These are phyloP conservation scores for Mychonastes homosphaera DNA, from an alignment of 139 green algal genomes.

Conservation along the genomic window DNA sequence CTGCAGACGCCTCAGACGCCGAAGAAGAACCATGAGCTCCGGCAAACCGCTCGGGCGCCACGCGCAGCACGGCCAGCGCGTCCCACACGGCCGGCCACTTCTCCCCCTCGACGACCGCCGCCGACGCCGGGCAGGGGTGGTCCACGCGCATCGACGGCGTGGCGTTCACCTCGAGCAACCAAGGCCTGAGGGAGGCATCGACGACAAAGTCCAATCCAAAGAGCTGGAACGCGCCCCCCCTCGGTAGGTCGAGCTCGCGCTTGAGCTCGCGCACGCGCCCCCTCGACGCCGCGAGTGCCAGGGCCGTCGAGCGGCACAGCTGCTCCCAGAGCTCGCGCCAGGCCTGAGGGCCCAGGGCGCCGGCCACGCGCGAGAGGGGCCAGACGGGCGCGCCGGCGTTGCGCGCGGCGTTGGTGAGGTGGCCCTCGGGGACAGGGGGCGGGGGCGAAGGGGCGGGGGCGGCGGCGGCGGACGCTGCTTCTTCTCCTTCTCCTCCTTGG, in stretches of 20 bases:
- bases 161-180: slow-evolving; percentile 41
- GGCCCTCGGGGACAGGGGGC: slow-evolving; percentile 12
- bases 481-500: background rate
- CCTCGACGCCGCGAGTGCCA: slow-evolving; percentile 26
- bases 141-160: slow-evolving; percentile 40
- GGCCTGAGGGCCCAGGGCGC: slow-evolving; percentile 10
- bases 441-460: background rate
- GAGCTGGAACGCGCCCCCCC: slow-evolving; percentile 30
- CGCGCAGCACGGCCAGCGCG: slow-evolving; percentile 31
- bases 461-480: background rate
- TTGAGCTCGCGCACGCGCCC: slow-evolving; percentile 18
- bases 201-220: slow-evolving; percentile 40
- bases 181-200: slow-evolving; percentile 24
- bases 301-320: slow-evolving; percentile 6
- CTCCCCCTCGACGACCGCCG: slow-evolving; percentile 21
- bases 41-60: slow-evolving; percentile 26
- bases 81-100: slow-evolving; percentile 42
- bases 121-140: slow-evolving; percentile 18
- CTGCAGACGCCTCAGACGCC: background rate
- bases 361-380: slow-evolving; percentile 15
- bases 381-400: slow-evolving; percentile 42
- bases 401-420: slow-evolving; percentile 50
- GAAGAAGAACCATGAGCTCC: background rate
- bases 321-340: slow-evolving; percentile 12
- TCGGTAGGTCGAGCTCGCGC: slow-evolving; percentile 13